Conservation (phyloP, 192 early-diverging fungal genomes). For the Gigaspora rosea region DNA sequence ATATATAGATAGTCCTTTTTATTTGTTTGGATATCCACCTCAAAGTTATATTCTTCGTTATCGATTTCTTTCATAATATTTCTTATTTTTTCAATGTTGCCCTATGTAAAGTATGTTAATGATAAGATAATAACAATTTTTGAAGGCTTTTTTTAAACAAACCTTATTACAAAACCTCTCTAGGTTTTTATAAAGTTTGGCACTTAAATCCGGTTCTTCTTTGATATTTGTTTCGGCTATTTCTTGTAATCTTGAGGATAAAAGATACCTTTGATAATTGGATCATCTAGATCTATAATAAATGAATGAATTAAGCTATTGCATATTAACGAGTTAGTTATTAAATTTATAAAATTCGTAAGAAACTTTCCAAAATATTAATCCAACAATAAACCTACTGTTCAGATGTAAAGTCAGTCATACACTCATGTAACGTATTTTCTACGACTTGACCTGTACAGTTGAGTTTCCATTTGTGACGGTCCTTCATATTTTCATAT, state of each 20-base stretch:
- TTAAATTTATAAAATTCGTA: background rate
- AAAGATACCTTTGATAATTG: background rate
- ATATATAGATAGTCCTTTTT: too few species aligned
- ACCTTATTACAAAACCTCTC: conserved; percentile 3
- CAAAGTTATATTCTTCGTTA: background rate
- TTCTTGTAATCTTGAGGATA: background rate
- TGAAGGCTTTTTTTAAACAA: background rate
- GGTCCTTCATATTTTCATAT: conserved; percentile 15
- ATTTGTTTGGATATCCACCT: background rate
- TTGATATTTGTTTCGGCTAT: conserved; percentile 2
- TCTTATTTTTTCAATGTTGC: background rate
- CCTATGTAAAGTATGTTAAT: conserved; percentile 10
- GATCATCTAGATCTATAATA: background rate
- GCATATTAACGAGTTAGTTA: background rate
- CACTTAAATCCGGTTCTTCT: conserved; percentile 16
- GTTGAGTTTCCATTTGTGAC: background rate
- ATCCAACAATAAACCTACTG: conserved; percentile 11
- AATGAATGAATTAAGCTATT: conserved; percentile 30
- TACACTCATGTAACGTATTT: background rate
- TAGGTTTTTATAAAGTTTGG: conserved; percentile 3
- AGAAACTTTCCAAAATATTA: conserved; percentile 15
- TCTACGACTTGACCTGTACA: background rate
- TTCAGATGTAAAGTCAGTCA: background rate
- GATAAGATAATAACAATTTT: background rate
- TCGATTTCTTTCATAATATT: background rate